phyloP scores from a whole-genome alignment of 331 rosid genomes.

The Cydonia oblonga region DNA sequence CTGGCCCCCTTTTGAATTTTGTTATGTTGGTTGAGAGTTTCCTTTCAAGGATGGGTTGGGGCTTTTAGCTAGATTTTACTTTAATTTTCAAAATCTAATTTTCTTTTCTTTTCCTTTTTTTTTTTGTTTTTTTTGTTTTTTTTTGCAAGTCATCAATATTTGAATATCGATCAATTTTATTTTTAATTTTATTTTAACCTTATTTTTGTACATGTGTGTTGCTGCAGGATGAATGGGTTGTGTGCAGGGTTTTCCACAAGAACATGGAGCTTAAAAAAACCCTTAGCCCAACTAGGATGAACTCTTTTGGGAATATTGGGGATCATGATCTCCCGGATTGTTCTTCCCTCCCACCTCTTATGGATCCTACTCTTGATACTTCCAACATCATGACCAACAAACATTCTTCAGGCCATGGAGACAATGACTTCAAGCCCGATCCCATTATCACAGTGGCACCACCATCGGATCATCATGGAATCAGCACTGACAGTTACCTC shows the following conservation, averaged over 20 bases:
- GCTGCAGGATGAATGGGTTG: conserved; percentile 61
- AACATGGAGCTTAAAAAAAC: conserved; percentile 33
- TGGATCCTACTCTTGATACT: conserved; percentile 32
- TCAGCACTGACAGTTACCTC: not conserved
- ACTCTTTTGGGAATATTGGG: conserved; percentile 25
- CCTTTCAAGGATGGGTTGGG: conserved; percentile 25
- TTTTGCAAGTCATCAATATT: not conserved
- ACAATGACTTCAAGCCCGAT: not conserved
- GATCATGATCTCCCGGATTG: conserved; percentile 44
- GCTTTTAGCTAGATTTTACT: conserved; percentile 5
- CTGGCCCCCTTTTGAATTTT: not conserved
- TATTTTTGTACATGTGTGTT: not conserved
- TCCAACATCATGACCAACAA: not conserved
- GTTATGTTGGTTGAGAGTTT: conserved; percentile 31
- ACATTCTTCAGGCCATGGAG: not conserved
- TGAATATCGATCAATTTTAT: not conserved
- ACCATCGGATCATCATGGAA: not conserved
- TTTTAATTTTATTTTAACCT: not conserved
- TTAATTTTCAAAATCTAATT: no score
- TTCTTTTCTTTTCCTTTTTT: not conserved
- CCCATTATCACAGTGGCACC: not conserved
- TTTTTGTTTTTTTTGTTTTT: no score
- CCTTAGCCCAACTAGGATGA: conserved; percentile 23
- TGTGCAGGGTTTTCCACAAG: conserved; percentile 43
- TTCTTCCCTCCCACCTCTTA: conserved; percentile 67